Evolutionary conservation across 148 eudicot species (phyloP).

Genomic region (Silene uniflora): DNA sequence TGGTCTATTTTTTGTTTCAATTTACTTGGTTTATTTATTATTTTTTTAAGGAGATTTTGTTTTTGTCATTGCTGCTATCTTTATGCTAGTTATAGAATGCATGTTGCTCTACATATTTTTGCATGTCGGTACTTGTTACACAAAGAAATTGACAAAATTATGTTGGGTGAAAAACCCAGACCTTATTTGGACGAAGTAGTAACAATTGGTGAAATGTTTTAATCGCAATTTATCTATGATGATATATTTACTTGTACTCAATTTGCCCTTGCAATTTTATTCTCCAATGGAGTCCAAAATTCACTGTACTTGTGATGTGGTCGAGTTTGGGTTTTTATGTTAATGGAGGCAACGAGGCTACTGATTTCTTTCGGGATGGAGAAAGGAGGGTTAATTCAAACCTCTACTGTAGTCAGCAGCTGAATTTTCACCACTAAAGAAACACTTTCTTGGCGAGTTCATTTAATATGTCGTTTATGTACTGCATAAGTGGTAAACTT

Average conservation of each 20-base stretch:
- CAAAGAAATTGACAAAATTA: neutral
- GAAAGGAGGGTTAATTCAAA: no score
- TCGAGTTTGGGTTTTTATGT: neutral
- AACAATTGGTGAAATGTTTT: neutral
- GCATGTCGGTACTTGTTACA: no score
- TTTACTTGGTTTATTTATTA: neutral
- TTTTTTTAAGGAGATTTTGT: neutral
- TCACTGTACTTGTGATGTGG: no score
- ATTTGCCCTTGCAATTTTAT: neutral
- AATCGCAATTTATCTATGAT: neutral
- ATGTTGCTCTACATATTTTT: neutral
- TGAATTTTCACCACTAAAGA: no score
- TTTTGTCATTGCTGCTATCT: neutral
- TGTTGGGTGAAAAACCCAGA: neutral
- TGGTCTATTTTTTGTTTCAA: no score
- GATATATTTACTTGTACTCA: neutral
- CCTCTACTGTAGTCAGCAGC: neutral
- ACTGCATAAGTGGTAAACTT: no score
- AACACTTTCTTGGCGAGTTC: neutral
- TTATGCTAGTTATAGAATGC: neutral
- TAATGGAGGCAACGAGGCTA: neutral
- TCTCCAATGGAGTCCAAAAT: neutral
- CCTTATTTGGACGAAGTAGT: neutral
- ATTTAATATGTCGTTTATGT: no score
- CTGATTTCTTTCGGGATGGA: neutral